These are phyloP conservation scores for Medicago lupulina DNA, from an alignment of 306 rosid genomes.

Conservation along the genomic window DNA sequence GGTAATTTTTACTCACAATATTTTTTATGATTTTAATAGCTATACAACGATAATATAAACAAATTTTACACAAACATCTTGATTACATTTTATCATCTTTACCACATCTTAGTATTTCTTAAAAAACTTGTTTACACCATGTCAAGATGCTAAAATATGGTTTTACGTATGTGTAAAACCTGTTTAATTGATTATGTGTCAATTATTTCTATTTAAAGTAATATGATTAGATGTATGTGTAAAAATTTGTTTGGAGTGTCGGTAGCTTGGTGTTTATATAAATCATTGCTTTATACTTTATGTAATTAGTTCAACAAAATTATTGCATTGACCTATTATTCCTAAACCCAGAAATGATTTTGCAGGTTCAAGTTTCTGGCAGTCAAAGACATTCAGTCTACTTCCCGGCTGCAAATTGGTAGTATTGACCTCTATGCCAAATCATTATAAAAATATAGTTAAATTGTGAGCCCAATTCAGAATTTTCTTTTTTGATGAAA, in stretches of 20 bases:
- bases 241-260: neutral
- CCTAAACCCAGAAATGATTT: neutral
- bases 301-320: neutral
- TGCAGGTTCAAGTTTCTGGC: slow-evolving; percentile 82
- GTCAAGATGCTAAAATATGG: neutral
- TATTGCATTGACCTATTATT: neutral
- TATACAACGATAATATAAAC: neutral
- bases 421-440: slow-evolving; percentile 80
- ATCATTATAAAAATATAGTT: slow-evolving; percentile 34
- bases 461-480: slow-evolving; percentile 2
- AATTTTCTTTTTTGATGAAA: neutral
- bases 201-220: no score
- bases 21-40: neutral
- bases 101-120: neutral
- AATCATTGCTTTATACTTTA: neutral
- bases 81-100: neutral
- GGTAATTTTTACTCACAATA: slow-evolving; percentile 44
- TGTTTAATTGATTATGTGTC: no score
- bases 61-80: neutral
- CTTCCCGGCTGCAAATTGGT: slow-evolving; percentile 80
- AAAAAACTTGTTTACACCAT: neutral
- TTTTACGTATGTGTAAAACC: neutral
- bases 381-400: slow-evolving; percentile 60
- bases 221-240: neutral
- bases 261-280: neutral